These are phyloP conservation scores for Microbotryum saponariae DNA, from an alignment of 1,284 basidiomycete species.

Conservation along the genomic window DNA sequence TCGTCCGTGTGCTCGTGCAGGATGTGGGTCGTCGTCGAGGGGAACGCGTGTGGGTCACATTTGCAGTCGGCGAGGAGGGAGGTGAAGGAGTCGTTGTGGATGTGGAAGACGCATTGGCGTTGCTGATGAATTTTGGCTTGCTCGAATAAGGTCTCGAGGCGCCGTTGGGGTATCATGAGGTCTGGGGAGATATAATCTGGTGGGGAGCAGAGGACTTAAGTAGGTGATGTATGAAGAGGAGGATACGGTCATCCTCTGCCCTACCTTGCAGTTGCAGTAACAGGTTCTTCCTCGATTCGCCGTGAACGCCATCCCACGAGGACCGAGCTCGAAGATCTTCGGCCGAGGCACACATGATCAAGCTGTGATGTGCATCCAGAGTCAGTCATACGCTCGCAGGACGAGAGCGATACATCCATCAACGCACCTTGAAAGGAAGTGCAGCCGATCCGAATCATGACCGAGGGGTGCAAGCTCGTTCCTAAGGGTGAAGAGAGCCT, in stretches of 20 bases:
- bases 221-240: too few species aligned
- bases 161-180: slow-evolving; percentile 83
- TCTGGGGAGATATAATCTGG: slow-evolving; percentile 78
- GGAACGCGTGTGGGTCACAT: slow-evolving; percentile 69
- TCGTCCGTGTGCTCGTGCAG: slow-evolving; percentile 81
- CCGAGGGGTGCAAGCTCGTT: slow-evolving; percentile 75
- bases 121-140: slow-evolving; percentile 78
- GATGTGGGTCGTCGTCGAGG: slow-evolving; percentile 71
- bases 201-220: neutral
- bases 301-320: slow-evolving; percentile 80
- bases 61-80: slow-evolving; percentile 80
- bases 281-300: slow-evolving; percentile 65
- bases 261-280: slow-evolving; percentile 74
- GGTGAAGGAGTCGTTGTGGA: slow-evolving; percentile 50
- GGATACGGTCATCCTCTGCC: too few species aligned
- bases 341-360: slow-evolving; percentile 80
- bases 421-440: slow-evolving; percentile 71
- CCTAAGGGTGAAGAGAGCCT: slow-evolving; percentile 75
- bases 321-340: slow-evolving; percentile 74
- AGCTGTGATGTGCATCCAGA: slow-evolving; percentile 45
- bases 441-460: slow-evolving; percentile 66
- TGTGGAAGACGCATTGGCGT: slow-evolving; percentile 71
- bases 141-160: slow-evolving; percentile 73
- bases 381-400: slow-evolving; percentile 33
- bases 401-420: neutral